Evolutionary conservation across 805 yeast genomes (phyloP), one percentile per base, ranked within the genome.

Genomic region (Starmerella tilneyi): DNA sequence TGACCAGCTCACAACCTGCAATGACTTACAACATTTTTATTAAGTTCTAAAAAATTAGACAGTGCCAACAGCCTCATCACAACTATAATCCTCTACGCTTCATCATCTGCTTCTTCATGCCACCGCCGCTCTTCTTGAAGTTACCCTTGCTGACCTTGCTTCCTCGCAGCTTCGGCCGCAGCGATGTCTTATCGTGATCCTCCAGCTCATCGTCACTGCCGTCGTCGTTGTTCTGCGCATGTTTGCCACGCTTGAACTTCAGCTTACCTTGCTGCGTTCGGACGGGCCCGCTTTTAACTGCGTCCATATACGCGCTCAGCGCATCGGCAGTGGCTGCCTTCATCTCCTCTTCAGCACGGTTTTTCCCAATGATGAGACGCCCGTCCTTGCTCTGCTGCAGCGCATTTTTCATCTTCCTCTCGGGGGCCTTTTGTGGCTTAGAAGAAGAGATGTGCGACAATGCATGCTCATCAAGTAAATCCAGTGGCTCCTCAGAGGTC

Each of bases 211-310:
- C 71, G 16, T 61, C 68, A 35, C 69, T 73, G 47, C 68, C 77
- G 33, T 72, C 78, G 41, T 70, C 75, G 49, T 69, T 75, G 19
- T 73, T 72, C 19, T 66, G 69, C 24, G 72, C 72, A 41, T 70
- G 69, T 44, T 71, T 69, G 41, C 76, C 73, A 61, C 81, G 78
- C 66, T 81, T 84, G 68, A 77, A 89, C 66, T 86, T 89, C 72
- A 89, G 75, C 67, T 78, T 85, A 64, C 88, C 88, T 68, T 76
- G 78, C 69, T 84, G 96, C 47, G 96, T 96, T 64, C 95, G 80
- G 3, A 86, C 78, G 24, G 97, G 97, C 20, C 92, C 96, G 56
- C 81, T 83, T 62, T 76, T 81, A 20, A 92, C 85, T 6, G 98
- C 98, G 51, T 86, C 96, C 53, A 86, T 75, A 62, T 92, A 92